Evolutionary conservation across 129 eudicot species (phyloP).

Genomic region (Escallonia herrerae): DNA sequence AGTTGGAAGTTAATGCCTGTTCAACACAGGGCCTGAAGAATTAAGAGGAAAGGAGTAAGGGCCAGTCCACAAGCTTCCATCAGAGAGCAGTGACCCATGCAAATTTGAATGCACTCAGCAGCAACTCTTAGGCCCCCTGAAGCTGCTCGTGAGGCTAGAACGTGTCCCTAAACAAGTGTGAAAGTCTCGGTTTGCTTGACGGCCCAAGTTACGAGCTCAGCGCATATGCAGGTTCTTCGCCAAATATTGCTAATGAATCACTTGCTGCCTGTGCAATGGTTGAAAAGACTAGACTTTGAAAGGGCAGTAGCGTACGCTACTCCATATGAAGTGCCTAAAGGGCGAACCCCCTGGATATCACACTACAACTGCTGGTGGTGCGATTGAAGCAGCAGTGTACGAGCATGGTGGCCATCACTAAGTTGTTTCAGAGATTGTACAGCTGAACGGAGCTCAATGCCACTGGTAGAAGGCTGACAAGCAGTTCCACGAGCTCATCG

Average conservation of each 20-base stretch:
- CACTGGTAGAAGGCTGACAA: constrained; percentile 65
- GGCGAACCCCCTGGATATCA: constrained; percentile 38
- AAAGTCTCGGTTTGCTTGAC: constrained; percentile 55
- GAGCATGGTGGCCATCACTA: constrained; percentile 95
- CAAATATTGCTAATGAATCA: constrained; percentile 73
- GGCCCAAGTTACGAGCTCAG: constrained; percentile 92
- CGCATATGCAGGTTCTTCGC: constrained; percentile 68
- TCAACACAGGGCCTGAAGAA: constrained; percentile 73
- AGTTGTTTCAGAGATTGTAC: constrained; percentile 68
- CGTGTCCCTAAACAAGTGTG: constrained; percentile 55
- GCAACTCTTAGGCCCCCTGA: constrained; percentile 67
- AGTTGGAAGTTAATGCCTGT: constrained; percentile 57
- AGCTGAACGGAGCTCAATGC: constrained; percentile 60
- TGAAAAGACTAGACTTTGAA: constrained; percentile 68
- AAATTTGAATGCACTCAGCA: constrained; percentile 73
- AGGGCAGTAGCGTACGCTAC: constrained; percentile 64
- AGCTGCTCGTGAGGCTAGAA: constrained; percentile 62
- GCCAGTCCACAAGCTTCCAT: constrained; percentile 89
- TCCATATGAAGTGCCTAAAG: constrained; percentile 49
- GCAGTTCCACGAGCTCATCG: constrained; percentile 78
- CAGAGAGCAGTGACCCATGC: constrained; percentile 72
- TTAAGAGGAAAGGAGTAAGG: constrained; percentile 64
- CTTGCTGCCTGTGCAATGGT: constrained; percentile 84
- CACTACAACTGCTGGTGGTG: constrained; percentile 54
- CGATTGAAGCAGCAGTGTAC: constrained; percentile 55